Evolutionary conservation across 2,329 filamentous ascomycete genomes (phyloP), one percentile per base, ranked within the genome.

Genomic region (Colletotrichum higginsianum): DNA sequence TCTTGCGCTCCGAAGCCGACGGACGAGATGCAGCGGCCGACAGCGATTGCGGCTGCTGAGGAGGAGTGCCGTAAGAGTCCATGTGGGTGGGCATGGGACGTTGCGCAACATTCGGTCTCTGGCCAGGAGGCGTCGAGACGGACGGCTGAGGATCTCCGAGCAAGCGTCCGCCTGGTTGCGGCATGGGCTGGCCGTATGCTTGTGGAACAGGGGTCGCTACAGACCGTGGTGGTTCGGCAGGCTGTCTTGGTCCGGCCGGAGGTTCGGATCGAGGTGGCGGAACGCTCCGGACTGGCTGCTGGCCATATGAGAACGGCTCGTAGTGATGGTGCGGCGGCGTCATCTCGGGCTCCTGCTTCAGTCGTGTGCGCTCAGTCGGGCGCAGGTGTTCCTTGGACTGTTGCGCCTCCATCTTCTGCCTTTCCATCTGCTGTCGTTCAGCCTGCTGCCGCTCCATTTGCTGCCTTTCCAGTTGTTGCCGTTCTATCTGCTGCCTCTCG

Each of bases 1-100:
- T 90, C 81, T 91, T 91, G n/a, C 87, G 84, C 74, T 88, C 87
- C 2, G 81, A 78, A 3, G 84, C 79, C 3, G 84, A 79, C 47
- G 83, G 84, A 35, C 82, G 79, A 15, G 83, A 78, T 8, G 80
- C 80, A 26, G 84, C 78, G 38, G 82, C 79, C 11, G 82, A 82
- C 3, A 82, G 81, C n/a, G 77, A 77, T 62, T 81, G 83, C 21
- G 78, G 74, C 74, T 53, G 74, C 53, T 64, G 73, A 52, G 62
- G 79, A 16, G 81, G 79, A 26, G 80, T 76, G 55, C 77, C 77
- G 66, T 80, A 82, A 16, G 78, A 76, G 47, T 82, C 80, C 40
- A 75, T 73, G 3, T 77, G 75, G 26, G 78, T 77, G n/a, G 79
- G 73, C 65, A 83, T 71, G 5, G 79, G 78, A 40, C 82, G 78